Evolutionary conservation across 2,329 filamentous ascomycete species (phyloP).

Genomic region (Aspergillus sp.): DNA sequence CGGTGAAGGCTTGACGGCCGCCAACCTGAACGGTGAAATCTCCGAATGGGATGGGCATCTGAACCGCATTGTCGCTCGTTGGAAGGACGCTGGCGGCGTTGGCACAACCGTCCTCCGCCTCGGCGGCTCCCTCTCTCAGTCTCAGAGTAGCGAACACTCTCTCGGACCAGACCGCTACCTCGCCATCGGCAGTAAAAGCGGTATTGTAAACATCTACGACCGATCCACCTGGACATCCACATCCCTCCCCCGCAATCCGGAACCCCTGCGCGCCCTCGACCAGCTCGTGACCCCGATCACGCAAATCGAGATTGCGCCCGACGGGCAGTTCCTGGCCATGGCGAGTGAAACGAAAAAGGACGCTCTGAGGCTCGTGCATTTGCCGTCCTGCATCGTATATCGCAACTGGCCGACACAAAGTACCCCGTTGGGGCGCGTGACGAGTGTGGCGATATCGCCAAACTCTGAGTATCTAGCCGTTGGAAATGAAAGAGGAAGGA

Average conservation of each 20-base stretch:
- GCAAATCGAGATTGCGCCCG: conserved; percentile 77
- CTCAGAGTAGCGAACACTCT: conserved; percentile 31
- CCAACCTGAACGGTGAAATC: conserved; percentile 84
- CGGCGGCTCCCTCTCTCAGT: conserved; percentile 56
- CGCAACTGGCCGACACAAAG: conserved; percentile 94
- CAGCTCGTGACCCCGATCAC: conserved; percentile 87
- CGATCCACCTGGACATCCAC: conserved; percentile 62
- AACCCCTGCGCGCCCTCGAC: conserved; percentile 75
- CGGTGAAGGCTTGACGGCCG: conserved; percentile 78
- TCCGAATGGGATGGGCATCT: conserved; percentile 81
- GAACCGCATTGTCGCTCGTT: conserved; percentile 74
- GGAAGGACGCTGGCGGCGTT: conserved; percentile 88
- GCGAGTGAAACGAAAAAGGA: conserved; percentile 86
- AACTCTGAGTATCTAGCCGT: conserved; percentile 76
- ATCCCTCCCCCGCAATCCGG: conserved; percentile 68
- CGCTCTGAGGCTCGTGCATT: conserved; percentile 77
- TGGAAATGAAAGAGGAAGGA: conserved; percentile 85
- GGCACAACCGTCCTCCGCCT: conserved; percentile 82
- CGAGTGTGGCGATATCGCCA: conserved; percentile 70
- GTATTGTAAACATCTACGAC: conserved; percentile 94
- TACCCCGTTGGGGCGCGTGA: conserved; percentile 85
- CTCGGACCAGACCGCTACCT: conserved; percentile 85
- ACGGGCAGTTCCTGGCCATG: conserved; percentile 88
- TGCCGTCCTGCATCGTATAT: conserved; percentile 92
- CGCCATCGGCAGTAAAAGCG: conserved; percentile 81